phyloP scores from a whole-genome alignment of 2,329 filamentous ascomycete species.

The Pestalotiopsis sp. region DNA sequence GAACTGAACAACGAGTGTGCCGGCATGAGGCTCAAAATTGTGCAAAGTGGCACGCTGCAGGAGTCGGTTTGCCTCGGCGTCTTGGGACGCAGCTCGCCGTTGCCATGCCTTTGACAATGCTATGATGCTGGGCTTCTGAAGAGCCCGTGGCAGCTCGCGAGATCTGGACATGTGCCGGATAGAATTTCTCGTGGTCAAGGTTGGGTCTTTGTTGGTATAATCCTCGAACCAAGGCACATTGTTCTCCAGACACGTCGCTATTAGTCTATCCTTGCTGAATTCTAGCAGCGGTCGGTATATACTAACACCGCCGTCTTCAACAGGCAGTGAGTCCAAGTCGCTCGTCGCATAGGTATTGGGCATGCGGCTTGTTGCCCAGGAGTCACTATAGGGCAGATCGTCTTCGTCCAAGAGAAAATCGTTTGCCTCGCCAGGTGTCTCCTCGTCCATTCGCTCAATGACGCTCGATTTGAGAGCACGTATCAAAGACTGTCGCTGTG shows the following conservation, averaged over 20 bases:
- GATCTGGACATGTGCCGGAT: slow-evolving; percentile 67
- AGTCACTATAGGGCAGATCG: background rate
- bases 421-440: slow-evolving; percentile 18
- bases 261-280: slow-evolving; percentile 74
- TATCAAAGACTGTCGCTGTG: slow-evolving; percentile 26
- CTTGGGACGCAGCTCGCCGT: slow-evolving; percentile 43
- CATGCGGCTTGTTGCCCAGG: background rate
- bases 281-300: slow-evolving; percentile 70
- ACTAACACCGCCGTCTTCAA: slow-evolving; percentile 68
- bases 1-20: slow-evolving; percentile 49
- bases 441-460: slow-evolving; percentile 14
- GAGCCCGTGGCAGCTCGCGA: slow-evolving; percentile 66
- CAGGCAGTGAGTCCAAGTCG: slow-evolving; percentile 27
- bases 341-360: slow-evolving; percentile 10
- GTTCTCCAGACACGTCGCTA: slow-evolving; percentile 72
- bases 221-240: slow-evolving; percentile 81
- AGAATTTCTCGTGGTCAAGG: slow-evolving; percentile 79
- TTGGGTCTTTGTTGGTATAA: slow-evolving; percentile 76
- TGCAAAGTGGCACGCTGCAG: slow-evolving; percentile 51
- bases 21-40: slow-evolving; percentile 49
- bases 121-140: slow-evolving; percentile 68
- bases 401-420: slow-evolving; percentile 11
- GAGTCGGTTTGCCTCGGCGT: slow-evolving; percentile 56
- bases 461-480: slow-evolving; percentile 27
- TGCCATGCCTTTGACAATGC: slow-evolving; percentile 58